Percentiles rank a stretch among this genome's conserved stretches.
Conservation (phyloP, 2,329 filamentous ascomycete species). For the Neofusicoccum sp. region DNA sequence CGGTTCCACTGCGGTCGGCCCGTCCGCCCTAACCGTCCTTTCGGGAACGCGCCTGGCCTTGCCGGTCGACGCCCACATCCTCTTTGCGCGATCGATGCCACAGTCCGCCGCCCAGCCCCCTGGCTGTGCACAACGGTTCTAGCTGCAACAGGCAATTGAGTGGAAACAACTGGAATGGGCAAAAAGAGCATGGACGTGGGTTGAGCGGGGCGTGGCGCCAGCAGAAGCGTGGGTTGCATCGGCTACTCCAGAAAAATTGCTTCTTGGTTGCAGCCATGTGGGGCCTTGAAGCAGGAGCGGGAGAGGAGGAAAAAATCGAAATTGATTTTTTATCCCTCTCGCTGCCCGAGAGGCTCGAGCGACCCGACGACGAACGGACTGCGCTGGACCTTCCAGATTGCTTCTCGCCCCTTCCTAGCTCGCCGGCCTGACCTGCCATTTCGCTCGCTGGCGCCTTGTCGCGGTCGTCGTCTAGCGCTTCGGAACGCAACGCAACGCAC, state of each 20-base stretch:
- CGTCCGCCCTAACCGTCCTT: background rate
- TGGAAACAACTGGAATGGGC: conserved; percentile 5
- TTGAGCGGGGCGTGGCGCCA: conserved; percentile 10
- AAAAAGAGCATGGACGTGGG: background rate
- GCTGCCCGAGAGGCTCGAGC: conserved; percentile 13
- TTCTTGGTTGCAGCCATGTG: background rate
- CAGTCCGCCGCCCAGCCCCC: background rate
- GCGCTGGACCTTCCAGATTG: background rate
- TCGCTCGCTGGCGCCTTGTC: background rate
- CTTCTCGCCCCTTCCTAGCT: background rate
- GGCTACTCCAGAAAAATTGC: conserved; percentile 5
- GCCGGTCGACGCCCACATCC: background rate
- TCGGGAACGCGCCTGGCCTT: background rate
- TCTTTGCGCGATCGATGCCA: background rate
- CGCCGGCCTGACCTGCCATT: conserved; percentile 5
- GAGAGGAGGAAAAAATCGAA: background rate
- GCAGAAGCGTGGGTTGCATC: background rate
- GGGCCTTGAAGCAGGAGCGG: background rate
- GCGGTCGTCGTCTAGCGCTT: background rate
- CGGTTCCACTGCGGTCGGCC: conserved; percentile 11
- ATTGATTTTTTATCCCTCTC: background rate
- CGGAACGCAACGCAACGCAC: background rate
- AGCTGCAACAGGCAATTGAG: conserved; percentile 4
- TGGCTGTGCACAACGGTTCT: background rate
- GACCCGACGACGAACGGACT: background rate